Conservation (phyloP, 192 early-diverging fungal genomes). For the Coemansia sp. region DNA sequence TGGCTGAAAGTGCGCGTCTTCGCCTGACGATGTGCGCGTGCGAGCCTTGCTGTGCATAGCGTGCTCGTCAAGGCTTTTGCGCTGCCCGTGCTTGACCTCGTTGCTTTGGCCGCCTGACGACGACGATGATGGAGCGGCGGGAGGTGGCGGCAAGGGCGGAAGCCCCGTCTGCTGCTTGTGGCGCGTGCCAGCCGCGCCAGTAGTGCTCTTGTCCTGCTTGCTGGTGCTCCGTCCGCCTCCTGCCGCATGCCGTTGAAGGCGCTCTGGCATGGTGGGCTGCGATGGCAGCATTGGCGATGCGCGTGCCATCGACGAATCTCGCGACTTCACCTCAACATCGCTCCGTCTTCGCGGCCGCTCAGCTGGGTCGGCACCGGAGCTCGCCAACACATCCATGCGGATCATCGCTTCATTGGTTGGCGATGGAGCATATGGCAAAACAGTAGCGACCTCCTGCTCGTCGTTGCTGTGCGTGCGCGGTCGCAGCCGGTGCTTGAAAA, state of each 20-base stretch:
- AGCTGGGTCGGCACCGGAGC: neutral
- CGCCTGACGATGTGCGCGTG: conserved; percentile 13
- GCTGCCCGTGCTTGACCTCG: conserved; percentile 1
- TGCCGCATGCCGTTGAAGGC: conserved; percentile 9
- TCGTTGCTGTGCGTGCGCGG: conserved; percentile 35
- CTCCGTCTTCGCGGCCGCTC: conserved; percentile 34
- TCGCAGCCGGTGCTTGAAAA: conserved; percentile 38
- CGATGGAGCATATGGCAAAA: too few species aligned
- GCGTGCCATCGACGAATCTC: conserved; percentile 5
- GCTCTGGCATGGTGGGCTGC: conserved; percentile 14
- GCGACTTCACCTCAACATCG: conserved; percentile 39
- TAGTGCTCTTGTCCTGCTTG: neutral
- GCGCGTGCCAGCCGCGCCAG: neutral
- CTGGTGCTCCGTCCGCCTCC: neutral
- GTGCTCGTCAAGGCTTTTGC: conserved; percentile 27
- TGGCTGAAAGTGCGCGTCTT: neutral
- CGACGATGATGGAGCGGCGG: conserved; percentile 11
- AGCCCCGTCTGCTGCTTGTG: too few species aligned
- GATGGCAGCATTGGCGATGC: conserved; percentile 6
- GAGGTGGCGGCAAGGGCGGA: neutral
- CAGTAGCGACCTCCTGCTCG: too few species aligned
- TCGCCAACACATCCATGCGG: neutral
- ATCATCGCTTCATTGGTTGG: conserved; percentile 1
- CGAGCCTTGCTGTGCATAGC: neutral
- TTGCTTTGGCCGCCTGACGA: conserved; percentile 2